Conservation (phyloP, 2,329 filamentous ascomycete species). For the Fusarium sp. region DNA sequence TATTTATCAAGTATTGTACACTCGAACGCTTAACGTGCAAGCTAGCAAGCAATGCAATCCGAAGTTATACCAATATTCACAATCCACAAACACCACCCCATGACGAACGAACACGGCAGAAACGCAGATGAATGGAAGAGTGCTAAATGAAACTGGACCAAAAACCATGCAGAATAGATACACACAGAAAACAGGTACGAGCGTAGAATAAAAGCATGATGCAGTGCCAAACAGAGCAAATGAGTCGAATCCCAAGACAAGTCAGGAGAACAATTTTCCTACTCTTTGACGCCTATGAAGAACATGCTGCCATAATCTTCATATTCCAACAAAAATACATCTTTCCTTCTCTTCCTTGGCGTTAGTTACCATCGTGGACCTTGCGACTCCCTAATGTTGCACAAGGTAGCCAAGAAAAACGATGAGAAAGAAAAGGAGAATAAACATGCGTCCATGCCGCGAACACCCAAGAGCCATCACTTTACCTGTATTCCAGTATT, state of each 20-base stretch:
- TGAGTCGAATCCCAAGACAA: conserved; percentile 12
- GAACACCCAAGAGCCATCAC: conserved; percentile 26
- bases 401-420: conserved; percentile 11
- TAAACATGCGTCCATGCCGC: conserved; percentile 11
- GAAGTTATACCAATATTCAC: conserved; percentile 11
- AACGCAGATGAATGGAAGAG: conserved; percentile 16
- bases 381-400: conserved; percentile 5
- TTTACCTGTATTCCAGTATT: conserved; percentile 25
- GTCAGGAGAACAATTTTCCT: conserved; percentile 13
- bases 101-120: conserved; percentile 19
- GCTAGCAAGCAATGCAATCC: conserved; percentile 12
- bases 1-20: conserved; percentile 24
- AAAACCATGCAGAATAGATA: conserved; percentile 7
- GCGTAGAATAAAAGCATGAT: conserved; percentile 6
- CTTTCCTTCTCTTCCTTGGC: conserved; percentile 9
- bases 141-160: neutral
- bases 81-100: conserved; percentile 28
- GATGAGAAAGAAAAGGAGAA: conserved; percentile 27
- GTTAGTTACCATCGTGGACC: neutral
- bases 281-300: conserved; percentile 28
- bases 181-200: conserved; percentile 1
- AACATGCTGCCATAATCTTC: conserved; percentile 20
- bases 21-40: conserved; percentile 15
- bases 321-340: conserved; percentile 33
- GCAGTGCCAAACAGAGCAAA: neutral